A percentile compares a stretch with the other conserved stretches of the same genome.
Conservation (phyloP, 768 basidiomycete genomes). For the Lactarius trivialis region DNA sequence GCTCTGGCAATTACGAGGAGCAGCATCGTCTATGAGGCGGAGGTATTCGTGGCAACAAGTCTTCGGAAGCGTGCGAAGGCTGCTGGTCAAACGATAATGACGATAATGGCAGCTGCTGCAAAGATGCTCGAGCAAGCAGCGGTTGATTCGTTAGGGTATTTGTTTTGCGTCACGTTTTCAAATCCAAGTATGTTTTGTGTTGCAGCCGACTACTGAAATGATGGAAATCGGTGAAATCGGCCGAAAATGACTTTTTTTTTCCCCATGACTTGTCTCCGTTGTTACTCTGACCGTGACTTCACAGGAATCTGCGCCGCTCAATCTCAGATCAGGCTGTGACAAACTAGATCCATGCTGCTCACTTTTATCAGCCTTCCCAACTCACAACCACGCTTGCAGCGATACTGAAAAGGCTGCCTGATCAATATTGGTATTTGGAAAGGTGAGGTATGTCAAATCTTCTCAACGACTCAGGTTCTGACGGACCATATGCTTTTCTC, state of each 20-base stretch:
- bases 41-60: conserved; percentile 92
- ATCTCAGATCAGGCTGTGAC: neutral
- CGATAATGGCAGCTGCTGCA: conserved; percentile 45
- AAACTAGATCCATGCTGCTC: neutral
- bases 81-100: conserved; percentile 63
- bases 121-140: conserved; percentile 51
- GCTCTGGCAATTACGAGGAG: conserved; percentile 91
- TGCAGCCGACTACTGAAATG: no score
- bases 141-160: neutral
- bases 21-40: conserved; percentile 91
- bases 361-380: conserved; percentile 43
- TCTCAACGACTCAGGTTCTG: conserved; percentile 36
- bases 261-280: neutral
- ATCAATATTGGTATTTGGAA: conserved; percentile 47
- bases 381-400: conserved; percentile 43
- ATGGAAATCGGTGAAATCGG: neutral
- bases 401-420: conserved; percentile 45
- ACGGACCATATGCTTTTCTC: conserved; percentile 80
- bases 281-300: conserved; percentile 1
- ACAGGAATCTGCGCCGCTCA: conserved; percentile 5
- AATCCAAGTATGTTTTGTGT: neutral
- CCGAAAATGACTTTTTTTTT: neutral
- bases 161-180: neutral
- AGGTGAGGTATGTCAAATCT: conserved; percentile 30
- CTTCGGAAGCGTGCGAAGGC: conserved; percentile 94